Base-by-base conservation (phyloP, 2,329 filamentous ascomycete species). In the Alternaria arborescens region DNA sequence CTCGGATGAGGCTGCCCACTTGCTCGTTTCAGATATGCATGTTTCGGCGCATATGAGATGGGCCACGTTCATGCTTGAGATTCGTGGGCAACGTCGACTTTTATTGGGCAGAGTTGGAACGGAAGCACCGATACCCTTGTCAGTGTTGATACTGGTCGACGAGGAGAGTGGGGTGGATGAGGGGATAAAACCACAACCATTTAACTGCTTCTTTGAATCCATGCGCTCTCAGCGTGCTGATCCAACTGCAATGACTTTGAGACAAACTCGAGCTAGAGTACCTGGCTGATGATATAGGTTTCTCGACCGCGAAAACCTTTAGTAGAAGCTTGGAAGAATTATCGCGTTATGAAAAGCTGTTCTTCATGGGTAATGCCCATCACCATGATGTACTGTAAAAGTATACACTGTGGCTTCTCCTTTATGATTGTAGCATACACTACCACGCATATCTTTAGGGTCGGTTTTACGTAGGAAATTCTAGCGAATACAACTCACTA, bases 51-150 rank as follows among this genome's bases (percentile, higher is more conserved):
- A 52, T 52, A 52, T 12, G 47, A 48, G 41, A 52, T 36, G 38
- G 47, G 41, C 47, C 53, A 56, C 58, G 41, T 52, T 60, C 18
- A 60, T 60, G 58, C 58, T 42, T 32, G 40, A 24, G 40, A 36
- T 36, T 36, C 32, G 32, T 36, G 32, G 12, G 32, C 1, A 12
- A 16, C 14, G 2, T 16, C 0, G 18, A 22, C 18, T 20, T 14
- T 41, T 3, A 41, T 41, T 41, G 38, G 12, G 14, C 26, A 5
- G 7, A 11, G 22, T 3, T 28, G 7, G 8, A 46, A 10, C 14
- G 22, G 16, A 26, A 46, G 26, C 6, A 46, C 22, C 26, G 43
- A 28, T 46, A 10, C 24, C 24, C 26, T 26, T 46, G 43, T 24
- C 26, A 5, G 14, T n/a, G 14, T 28, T 30, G 43, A 26, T 40